phyloP scores from a whole-genome alignment of 1,139 yeast genomes.

The Saccharomyces hybrid region DNA sequence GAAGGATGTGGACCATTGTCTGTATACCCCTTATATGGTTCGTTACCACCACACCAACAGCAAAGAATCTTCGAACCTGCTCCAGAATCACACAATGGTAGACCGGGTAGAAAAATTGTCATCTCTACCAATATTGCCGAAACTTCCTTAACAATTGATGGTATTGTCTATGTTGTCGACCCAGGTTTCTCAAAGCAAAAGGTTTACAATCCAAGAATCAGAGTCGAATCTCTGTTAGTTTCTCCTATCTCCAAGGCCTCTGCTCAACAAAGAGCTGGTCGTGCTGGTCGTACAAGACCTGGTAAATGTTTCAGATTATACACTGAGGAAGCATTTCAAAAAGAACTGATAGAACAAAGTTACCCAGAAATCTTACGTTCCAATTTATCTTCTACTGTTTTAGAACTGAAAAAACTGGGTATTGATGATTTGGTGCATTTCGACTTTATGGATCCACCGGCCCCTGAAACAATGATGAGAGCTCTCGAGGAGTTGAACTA shows the following conservation, averaged over 20 bases:
- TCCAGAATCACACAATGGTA: conserved; percentile 53
- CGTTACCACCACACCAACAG: conserved; percentile 92
- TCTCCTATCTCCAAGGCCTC: conserved; percentile 96
- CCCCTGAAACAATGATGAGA: conserved; percentile 99
- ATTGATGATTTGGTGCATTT: conserved; percentile 94
- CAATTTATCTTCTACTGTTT: conserved; percentile 83
- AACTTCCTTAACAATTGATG: conserved; percentile 95
- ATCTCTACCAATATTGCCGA: conserved; percentile 95
- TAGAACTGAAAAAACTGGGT: conserved; percentile 88
- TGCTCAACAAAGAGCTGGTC: conserved; percentile 98
- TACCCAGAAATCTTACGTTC: conserved; percentile 92
- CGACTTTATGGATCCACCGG: conserved; percentile 99
- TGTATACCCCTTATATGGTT: conserved; percentile 92
- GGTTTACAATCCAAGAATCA: conserved; percentile 90
- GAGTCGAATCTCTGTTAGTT: conserved; percentile 89
- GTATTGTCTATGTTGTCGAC: conserved; percentile 93
- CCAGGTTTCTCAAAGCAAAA: conserved; percentile 97
- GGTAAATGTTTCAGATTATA: conserved; percentile 95
- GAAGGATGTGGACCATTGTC: conserved; percentile 81
- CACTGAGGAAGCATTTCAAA: conserved; percentile 93
- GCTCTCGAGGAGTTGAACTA: conserved; percentile 93
- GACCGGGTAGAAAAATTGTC: conserved; percentile 89
- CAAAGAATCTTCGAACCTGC: conserved; percentile 91
- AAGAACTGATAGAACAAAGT: conserved; percentile 89
- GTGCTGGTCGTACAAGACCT: conserved; percentile 99